Base-by-base conservation (phyloP, 2,329 filamentous ascomycete species). In the Tothia fuscella region DNA sequence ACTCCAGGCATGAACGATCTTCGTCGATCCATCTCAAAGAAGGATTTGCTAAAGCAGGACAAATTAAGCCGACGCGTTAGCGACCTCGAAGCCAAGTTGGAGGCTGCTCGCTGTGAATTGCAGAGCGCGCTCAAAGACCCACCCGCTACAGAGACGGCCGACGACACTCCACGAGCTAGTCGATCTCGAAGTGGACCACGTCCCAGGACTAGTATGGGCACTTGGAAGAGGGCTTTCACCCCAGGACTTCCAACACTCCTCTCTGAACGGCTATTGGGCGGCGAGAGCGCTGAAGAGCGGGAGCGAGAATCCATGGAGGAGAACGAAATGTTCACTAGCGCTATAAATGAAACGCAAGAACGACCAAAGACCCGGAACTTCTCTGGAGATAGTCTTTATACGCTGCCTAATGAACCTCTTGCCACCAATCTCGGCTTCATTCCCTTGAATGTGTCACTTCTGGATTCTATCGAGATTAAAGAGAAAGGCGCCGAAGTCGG, bases 11-110 rank as follows among this genome's bases (percentile, higher is more conserved):
- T 26, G 19, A 36, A 14, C 10, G 33, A 13, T 28, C 17, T 44
- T 22, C 65, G 64, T 44, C 64, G 62, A 30, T 63, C 68, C 19
- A 64, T 65, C 3, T 75, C 71, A 2, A 71, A 69, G 50, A 71
- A 68, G 49, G 74, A 78, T 40, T 57, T 78, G 5, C 62, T 68
- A 38, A 70, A 67, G 50, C 71, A 78, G 49, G 62, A 68, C 44
- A 76, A 73, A 47, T 58, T 79, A 24, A 60, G 66, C 30, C 76
- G 75, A 57, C 67, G 72, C 40, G 74, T 79, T 22, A 76, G 72
- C 48, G 68, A 78, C 48, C 64, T 79, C 10, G 75, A 80, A 49
- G 54, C 61, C 10, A 76, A 78, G 52, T 64, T 79, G 22, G 61
- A 71, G 13, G 63, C 65, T 26, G 73, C 73, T 6, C 65, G 72